Evolutionary conservation across 129 eudicot genomes (phyloP).

Genomic region (Kitagawia praeruptora): DNA sequence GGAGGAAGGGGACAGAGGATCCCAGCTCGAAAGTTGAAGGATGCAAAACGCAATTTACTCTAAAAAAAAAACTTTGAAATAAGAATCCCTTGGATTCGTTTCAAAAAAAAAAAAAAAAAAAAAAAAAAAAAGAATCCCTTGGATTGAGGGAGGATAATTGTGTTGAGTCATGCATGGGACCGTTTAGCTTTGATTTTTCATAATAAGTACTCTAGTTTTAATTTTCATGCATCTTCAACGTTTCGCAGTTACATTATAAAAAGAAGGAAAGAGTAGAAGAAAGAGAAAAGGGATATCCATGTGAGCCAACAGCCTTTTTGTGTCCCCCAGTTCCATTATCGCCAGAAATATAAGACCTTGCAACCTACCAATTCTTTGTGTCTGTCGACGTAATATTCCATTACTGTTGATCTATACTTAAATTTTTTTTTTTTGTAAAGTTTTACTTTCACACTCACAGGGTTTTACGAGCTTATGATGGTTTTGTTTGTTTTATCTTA

Average conservation of each 20-base stretch:
- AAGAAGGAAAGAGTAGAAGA: slow-evolving; percentile 42
- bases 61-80: slow-evolving; percentile 8
- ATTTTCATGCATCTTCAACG: slow-evolving; percentile 9
- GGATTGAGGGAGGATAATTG: slow-evolving; percentile 48
- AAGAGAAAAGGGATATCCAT: slow-evolving; percentile 54
- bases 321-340: slow-evolving; percentile 23
- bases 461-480: too few species aligned
- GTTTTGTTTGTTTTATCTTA: too few species aligned
- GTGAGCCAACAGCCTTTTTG: slow-evolving; percentile 72
- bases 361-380: slow-evolving; percentile 17
- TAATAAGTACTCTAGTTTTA: slow-evolving; percentile 11
- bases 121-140: slow-evolving; percentile 43
- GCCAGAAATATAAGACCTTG: not conserved
- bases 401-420: not conserved
- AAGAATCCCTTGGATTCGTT: slow-evolving; percentile 63
- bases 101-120: too few species aligned
- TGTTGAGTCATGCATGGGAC: slow-evolving; percentile 32
- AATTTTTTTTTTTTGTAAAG: too few species aligned
- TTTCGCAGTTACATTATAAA: slow-evolving; percentile 25
- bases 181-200: not conserved
- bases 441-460: too few species aligned
- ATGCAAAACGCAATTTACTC: too few species aligned
- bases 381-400: slow-evolving; percentile 13
- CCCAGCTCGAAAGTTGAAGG: too few species aligned
- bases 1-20: too few species aligned